Conservation (phyloP, 768 basidiomycete genomes). For the Tulasnella calospora region DNA sequence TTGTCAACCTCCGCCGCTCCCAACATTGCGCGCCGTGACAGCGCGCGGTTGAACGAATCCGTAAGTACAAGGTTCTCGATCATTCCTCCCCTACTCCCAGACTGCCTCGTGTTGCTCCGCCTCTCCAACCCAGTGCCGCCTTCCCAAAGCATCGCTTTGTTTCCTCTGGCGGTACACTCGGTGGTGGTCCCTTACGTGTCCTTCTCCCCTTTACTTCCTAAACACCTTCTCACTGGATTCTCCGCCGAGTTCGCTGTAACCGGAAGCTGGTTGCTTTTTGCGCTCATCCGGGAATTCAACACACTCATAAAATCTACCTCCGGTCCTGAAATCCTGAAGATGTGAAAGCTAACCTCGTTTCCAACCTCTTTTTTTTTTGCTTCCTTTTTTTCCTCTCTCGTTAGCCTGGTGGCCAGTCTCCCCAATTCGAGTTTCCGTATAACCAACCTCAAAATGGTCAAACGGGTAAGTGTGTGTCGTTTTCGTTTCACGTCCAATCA, state of each 20-base stretch:
- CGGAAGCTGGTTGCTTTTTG: neutral
- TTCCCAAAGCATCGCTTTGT: constrained; percentile 5
- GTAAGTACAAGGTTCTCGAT: constrained; percentile 13
- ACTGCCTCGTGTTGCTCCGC: constrained; percentile 12
- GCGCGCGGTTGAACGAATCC: constrained; percentile 1
- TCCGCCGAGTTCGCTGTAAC: constrained; percentile 9
- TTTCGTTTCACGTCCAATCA: neutral
- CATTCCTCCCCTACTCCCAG: neutral
- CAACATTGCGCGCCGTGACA: neutral
- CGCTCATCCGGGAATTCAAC: neutral
- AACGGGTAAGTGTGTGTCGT: neutral
- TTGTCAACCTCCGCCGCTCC: neutral
- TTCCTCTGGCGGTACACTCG: neutral
- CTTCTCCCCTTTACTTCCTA: neutral
- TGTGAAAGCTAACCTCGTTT: constrained; percentile 6
- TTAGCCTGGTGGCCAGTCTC: neutral
- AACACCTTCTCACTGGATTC: neutral
- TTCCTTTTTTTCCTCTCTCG: neutral
- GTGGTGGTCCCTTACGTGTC: neutral
- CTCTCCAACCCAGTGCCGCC: constrained; percentile 1
- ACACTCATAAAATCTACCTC: neutral
- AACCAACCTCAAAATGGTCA: constrained; percentile 11
- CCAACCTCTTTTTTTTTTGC: neutral
- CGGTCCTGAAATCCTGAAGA: neutral
- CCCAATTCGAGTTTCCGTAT: constrained; percentile 10